Base-by-base conservation (phyloP, 345 rosid genomes). In the Adansonia digitata region DNA sequence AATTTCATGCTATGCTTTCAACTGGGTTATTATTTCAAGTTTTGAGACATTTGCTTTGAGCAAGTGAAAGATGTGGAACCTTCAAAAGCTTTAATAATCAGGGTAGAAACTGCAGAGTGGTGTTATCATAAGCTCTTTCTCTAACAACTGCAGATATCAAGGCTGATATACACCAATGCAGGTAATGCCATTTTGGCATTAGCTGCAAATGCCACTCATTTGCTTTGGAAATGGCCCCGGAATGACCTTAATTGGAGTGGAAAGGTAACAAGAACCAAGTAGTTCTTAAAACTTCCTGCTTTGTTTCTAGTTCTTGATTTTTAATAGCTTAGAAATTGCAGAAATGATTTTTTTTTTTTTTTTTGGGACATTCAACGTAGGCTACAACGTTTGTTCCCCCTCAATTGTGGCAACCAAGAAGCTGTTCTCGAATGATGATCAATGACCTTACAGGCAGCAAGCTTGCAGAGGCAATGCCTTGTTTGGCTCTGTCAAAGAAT, bases 141-240 rank as follows among this genome's bases (percentile, higher is more conserved):
- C 69, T 69, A 29, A 69, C n/a, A 42, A 45, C 17, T 81, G 80
- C 85, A 84, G 91, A 81, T 85, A 68, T 80, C 79, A 39, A 81
- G 74, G 37, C 57, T 83, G 69, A 72, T 80, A 61, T 88, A 84
- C 74, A 77, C 72, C 49, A 77, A 80, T 73, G 79, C 83, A 1
- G 89, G 91, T 14, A 81, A 77, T 78, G 82, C 83, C 42, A 80
- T 88, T 78, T 71, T 86, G 80, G 84, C 84, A 75, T 76, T 87
- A 76, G 75, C 81, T 77, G 75, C 85, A 59, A 74, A 79, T 70
- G 86, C 66, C 51, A 48, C 43, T n/a, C 87, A 86, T 77, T 60
- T 81, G 37, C 48, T 80, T 26, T 85, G 89, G 85, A 85, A 78
- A 78, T 83, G 88, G 88, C 77, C 48, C 14, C 75, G 14, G 51